Conservation (phyloP, 2,329 filamentous ascomycete species). For the Berkeleyomyces rouxiae region DNA sequence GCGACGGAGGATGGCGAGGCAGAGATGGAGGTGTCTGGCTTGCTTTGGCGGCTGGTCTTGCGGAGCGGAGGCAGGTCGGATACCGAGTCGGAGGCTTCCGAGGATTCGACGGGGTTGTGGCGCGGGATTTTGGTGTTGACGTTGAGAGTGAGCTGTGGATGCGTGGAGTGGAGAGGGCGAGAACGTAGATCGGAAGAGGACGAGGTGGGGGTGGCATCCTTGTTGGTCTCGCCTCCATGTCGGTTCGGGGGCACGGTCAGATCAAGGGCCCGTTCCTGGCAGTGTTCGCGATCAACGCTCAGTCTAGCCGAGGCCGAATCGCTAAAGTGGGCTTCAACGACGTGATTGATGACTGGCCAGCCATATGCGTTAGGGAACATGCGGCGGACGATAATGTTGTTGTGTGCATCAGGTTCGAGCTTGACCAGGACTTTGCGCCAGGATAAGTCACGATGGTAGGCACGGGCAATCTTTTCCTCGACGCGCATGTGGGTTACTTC, state of each 20-base stretch:
- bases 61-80: constrained; percentile 17
- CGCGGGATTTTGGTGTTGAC: not conserved
- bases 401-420: constrained; percentile 91
- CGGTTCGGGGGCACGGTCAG: constrained; percentile 37
- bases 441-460: constrained; percentile 77
- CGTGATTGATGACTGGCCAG: constrained; percentile 90
- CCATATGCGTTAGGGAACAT: constrained; percentile 97
- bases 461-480: constrained; percentile 93
- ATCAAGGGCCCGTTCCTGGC: constrained; percentile 51
- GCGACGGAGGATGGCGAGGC: not conserved
- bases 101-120: not conserved
- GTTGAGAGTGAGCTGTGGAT: not conserved
- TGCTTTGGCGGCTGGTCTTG: constrained; percentile 1
- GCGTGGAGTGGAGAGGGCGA: constrained; percentile 18
- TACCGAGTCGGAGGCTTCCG: constrained; percentile 16
- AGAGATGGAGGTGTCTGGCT: not conserved
- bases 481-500: constrained; percentile 64
- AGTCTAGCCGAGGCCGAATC: constrained; percentile 47
- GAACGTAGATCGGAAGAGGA: not conserved
- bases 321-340: constrained; percentile 87
- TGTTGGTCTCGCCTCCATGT: constrained; percentile 49
- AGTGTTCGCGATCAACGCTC: constrained; percentile 49
- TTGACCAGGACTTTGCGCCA: constrained; percentile 97
- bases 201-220: not conserved
- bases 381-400: constrained; percentile 91